Conservation (phyloP, 495 filamentous ascomycete genomes). For the Podospora appendiculata region DNA sequence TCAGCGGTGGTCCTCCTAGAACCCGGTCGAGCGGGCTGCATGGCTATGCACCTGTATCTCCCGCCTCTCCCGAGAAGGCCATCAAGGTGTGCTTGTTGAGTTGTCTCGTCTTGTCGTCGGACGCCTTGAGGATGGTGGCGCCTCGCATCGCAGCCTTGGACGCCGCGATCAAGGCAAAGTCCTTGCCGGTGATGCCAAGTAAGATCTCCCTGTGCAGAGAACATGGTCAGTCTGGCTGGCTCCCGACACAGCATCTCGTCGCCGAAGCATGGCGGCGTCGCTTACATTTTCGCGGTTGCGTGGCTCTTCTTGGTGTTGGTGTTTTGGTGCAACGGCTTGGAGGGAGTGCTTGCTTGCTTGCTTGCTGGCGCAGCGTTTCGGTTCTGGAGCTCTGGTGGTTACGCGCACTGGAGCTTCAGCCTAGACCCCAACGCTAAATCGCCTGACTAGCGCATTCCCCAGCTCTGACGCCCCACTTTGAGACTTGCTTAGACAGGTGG, state of each 20-base stretch:
- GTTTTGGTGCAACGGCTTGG: neutral
- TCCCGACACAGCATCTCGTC: neutral
- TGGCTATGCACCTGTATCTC: constrained; percentile 70
- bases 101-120: constrained; percentile 89
- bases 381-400: constrained; percentile 4
- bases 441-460: too few species aligned
- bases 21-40: neutral
- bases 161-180: constrained; percentile 95
- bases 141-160: constrained; percentile 98
- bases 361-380: neutral
- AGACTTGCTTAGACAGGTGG: too few species aligned
- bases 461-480: too few species aligned
- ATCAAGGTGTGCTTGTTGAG: constrained; percentile 91
- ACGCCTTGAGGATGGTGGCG: constrained; percentile 88
- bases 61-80: constrained; percentile 94
- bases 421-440: neutral
- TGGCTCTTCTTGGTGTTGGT: constrained; percentile 1
- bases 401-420: constrained; percentile 23
- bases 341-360: constrained; percentile 1
- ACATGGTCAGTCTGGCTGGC: neutral
- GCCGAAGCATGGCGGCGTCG: neutral
- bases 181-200: constrained; percentile 95
- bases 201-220: constrained; percentile 75
- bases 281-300: constrained; percentile 13
- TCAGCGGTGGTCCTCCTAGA: neutral